phyloP scores from a whole-genome alignment of 495 filamentous ascomycete genomes.

The Trichoderma virens region DNA sequence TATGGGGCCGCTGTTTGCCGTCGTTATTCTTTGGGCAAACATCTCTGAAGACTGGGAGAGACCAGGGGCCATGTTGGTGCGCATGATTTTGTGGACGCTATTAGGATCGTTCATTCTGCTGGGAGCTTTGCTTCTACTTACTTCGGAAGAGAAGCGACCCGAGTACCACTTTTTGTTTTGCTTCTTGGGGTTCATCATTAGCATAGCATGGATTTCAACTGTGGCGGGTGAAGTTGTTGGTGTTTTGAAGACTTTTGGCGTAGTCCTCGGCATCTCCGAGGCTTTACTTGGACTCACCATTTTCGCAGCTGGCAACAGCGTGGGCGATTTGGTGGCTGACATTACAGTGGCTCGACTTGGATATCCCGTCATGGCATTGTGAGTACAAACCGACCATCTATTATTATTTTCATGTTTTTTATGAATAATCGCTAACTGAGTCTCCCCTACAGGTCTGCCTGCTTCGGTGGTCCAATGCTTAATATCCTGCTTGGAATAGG shows the following conservation, averaged over 20 bases:
- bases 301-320: conserved; percentile 92
- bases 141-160: conserved; percentile 49
- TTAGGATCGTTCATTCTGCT: conserved; percentile 61
- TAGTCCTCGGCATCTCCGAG: conserved; percentile 88
- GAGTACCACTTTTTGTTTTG: conserved; percentile 68
- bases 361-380: conserved; percentile 94
- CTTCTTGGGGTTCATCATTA: conserved; percentile 84
- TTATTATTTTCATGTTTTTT: neutral
- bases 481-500: conserved; percentile 96
- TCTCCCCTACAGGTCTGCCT: conserved; percentile 51
- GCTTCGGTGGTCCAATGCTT: conserved; percentile 95
- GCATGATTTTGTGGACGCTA: conserved; percentile 60
- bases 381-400: conserved; percentile 20
- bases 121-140: conserved; percentile 53
- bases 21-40: conserved; percentile 69
- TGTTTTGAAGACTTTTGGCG: conserved; percentile 86
- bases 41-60: conserved; percentile 42
- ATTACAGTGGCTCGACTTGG: conserved; percentile 88
- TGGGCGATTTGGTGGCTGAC: conserved; percentile 91
- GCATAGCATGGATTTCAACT: conserved; percentile 91
- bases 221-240: conserved; percentile 95
- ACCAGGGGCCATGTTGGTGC: conserved; percentile 39
- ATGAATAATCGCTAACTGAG: conserved; percentile 17
- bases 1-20: conserved; percentile 77
- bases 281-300: conserved; percentile 93